phyloP scores from a whole-genome alignment of 495 filamentous ascomycete species.

The Tuber microsphaerosporum region DNA sequence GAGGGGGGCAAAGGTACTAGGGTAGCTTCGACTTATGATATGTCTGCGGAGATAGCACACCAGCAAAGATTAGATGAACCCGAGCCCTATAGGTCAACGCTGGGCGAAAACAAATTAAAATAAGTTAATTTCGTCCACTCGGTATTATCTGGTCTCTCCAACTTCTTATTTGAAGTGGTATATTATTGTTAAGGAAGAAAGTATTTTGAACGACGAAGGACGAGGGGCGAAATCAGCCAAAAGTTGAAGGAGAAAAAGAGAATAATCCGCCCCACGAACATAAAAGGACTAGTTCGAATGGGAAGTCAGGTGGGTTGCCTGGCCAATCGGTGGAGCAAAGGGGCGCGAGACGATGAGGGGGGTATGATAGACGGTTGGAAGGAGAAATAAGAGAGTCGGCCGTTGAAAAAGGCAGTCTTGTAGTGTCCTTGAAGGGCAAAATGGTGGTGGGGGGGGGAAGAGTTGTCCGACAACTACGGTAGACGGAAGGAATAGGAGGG shows the following conservation, averaged over 20 bases:
- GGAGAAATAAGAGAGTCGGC: not conserved
- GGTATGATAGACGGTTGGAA: not conserved
- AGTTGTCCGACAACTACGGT: not conserved
- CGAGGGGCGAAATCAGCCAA: not conserved
- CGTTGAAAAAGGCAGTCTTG: not conserved
- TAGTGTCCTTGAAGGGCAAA: not conserved
- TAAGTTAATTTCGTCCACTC: not conserved
- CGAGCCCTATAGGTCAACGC: not conserved
- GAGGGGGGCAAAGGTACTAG: not conserved
- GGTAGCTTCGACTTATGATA: not conserved
- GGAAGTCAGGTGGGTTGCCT: not conserved
- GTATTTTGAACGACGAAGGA: not conserved
- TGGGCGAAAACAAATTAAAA: not conserved
- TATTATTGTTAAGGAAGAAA: not conserved
- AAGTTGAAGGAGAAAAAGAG: not conserved
- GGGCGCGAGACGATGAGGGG: not conserved
- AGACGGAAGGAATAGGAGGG: not conserved
- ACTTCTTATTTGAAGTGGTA: not conserved
- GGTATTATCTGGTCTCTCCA: not conserved
- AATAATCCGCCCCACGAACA: not conserved
- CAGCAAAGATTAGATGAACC: constrained; percentile 6
- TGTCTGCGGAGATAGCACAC: not conserved
- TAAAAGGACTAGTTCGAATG: not conserved
- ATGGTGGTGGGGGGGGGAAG: not conserved
- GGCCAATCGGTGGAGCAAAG: not conserved